Base-by-base conservation (phyloP, 2,329 filamentous ascomycete species). In the Aspergillus carbonarius region DNA sequence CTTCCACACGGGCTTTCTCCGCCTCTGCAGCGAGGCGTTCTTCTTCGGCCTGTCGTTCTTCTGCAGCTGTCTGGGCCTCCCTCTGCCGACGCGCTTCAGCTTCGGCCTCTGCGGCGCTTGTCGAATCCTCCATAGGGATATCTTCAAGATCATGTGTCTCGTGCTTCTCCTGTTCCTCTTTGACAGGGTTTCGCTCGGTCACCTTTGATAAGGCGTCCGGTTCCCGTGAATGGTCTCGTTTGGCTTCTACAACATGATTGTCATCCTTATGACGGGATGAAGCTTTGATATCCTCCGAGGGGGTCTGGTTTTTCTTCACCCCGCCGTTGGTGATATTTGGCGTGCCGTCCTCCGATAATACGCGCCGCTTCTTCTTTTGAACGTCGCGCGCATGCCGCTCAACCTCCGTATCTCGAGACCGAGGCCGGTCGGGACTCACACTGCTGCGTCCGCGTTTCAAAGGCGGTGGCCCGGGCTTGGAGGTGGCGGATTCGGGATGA, bases 361-460 rank as follows among this genome's bases (percentile, higher is more conserved):
- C 70, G 7, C 76, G 76, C 51, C 76, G 69, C 67, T 80, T 76
- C 66, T 79, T 80, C 65, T 76, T 78, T 13, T 74, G 72, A n/a
- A 65, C 52, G 17, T 74, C 73, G 27, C 68, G 68, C 23, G 71
- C 67, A 30, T 72, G 66, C 23, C 65, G 67, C 44, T 72, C 70
- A 34, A 60, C 61, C 34, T 76, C 71, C n/a, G 65, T 61, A 25
- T 66, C 73, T 42, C 70, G 71, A 10, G 74, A 73, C 32, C 70
- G 72, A 37, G 70, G 71, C 55, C 75, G 63, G 55, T 76, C 73
- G 4, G 77, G 78, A n/a, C 76, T 78, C 20, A 68, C 66, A 57
- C 77, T 80, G 49, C 68, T 72, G 44, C 78, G 74, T 27, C 73
- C 69, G 39, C 78, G 74, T 64, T 80, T 81, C 40, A 78, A 64